Evolutionary conservation across 1,284 basidiomycete genomes (phyloP).

Genomic region (Pseudozyma flocculosa): DNA sequence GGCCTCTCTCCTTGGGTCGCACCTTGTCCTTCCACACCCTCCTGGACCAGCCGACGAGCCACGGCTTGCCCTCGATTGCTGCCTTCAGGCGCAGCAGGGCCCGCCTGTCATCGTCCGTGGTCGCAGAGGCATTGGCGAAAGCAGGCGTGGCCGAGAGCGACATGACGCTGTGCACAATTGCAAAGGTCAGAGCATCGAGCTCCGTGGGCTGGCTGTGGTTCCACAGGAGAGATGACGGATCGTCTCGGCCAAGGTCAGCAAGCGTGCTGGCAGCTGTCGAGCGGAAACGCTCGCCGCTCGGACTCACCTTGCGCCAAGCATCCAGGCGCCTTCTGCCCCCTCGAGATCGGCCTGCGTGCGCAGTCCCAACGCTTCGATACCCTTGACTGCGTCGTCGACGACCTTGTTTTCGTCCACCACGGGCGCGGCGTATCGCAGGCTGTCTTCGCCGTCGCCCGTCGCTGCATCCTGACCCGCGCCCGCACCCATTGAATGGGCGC

Average conservation of each 20-base stretch:
- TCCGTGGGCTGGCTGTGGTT: slow-evolving; percentile 7
- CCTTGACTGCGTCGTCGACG: slow-evolving; percentile 13
- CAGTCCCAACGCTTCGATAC: slow-evolving; percentile 20
- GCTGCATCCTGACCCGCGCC: slow-evolving; percentile 16
- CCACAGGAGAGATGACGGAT: not conserved
- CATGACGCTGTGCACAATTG: slow-evolving; percentile 35
- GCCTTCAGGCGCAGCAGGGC: slow-evolving; percentile 14
- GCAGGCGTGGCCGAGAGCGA: slow-evolving; percentile 32
- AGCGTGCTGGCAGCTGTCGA: slow-evolving; percentile 8
- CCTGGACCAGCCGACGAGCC: slow-evolving; percentile 31
- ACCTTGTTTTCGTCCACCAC: slow-evolving; percentile 29
- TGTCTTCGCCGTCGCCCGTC: slow-evolving; percentile 21
- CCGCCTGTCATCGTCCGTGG: slow-evolving; percentile 1
- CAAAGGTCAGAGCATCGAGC: slow-evolving; percentile 39
- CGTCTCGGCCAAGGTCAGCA: not conserved
- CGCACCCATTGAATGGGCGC: slow-evolving; percentile 11
- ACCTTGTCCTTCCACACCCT: slow-evolving; percentile 18
- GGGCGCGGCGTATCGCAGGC: slow-evolving; percentile 24
- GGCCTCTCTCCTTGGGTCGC: not conserved
- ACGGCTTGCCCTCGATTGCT: slow-evolving; percentile 23
- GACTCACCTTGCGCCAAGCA: not conserved
- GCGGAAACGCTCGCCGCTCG: too few species aligned
- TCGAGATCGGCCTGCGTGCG: slow-evolving; percentile 14
- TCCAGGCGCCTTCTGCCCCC: not conserved
- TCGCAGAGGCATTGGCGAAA: slow-evolving; percentile 5